Percentiles rank a stretch among this genome's conserved stretches.
Evolutionary conservation across 805 yeast species (phyloP).

Genomic region (Schwanniomyces occidentalis): DNA sequence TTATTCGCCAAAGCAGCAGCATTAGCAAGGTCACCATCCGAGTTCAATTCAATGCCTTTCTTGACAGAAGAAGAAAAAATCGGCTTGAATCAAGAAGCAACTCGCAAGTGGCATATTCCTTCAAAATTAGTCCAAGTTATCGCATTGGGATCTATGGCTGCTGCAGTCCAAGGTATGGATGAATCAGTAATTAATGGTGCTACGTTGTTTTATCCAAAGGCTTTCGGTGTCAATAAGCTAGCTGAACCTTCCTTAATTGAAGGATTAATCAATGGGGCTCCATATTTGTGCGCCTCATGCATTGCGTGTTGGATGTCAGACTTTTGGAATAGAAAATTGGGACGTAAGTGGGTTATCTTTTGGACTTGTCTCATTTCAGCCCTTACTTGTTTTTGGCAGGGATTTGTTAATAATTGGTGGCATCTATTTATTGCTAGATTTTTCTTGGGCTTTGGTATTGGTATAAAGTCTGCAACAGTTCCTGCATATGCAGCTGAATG

Average conservation of each 20-base stretch:
- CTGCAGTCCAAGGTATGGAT: conserved; percentile 77
- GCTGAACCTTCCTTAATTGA: conserved; percentile 46
- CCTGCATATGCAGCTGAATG: conserved; percentile 69
- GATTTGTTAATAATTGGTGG: conserved; percentile 59
- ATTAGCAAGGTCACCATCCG: conserved; percentile 56
- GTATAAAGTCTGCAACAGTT: conserved; percentile 65
- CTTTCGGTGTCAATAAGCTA: conserved; percentile 51
- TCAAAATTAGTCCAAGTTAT: conserved; percentile 50
- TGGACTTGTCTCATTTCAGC: conserved; percentile 60
- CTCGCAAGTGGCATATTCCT: conserved; percentile 47
- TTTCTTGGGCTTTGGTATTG: conserved; percentile 61
- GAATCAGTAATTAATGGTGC: conserved; percentile 74
- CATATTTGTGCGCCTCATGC: conserved; percentile 59
- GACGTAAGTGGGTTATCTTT: conserved; percentile 63
- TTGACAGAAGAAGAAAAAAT: conserved; percentile 43
- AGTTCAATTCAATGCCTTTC: conserved; percentile 57
- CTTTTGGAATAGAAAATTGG: conserved; percentile 48
- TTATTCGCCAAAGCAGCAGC: conserved; percentile 63
- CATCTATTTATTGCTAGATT: conserved; percentile 62
- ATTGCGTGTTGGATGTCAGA: conserved; percentile 65
- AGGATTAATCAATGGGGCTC: conserved; percentile 66
- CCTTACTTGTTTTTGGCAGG: conserved; percentile 68
- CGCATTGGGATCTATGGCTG: conserved; percentile 64
- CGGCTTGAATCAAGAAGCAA: conserved; percentile 50
- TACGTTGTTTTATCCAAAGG: conserved; percentile 55